Base-by-base conservation (phyloP, 2,329 filamentous ascomycete genomes). In the Curvularia hawaiiensis region DNA sequence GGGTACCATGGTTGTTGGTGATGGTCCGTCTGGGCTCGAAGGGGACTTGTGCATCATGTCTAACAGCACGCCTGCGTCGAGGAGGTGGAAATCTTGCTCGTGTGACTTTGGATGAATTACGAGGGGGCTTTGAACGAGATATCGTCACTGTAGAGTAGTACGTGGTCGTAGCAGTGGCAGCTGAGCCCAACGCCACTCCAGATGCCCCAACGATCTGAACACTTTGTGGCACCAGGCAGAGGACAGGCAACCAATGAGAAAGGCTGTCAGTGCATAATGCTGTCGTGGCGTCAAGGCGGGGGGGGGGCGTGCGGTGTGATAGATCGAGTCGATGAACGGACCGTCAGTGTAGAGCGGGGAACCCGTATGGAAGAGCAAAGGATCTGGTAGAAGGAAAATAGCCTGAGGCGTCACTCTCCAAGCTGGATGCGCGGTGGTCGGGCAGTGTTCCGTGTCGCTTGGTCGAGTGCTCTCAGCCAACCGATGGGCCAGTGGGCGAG, bases 1-100 rank as follows among this genome's bases (percentile, higher is more conserved):
- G 24, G 72, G 70, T 52, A 77, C 67, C 65, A 73, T 70, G 45
- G 60, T 65, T 41, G 70, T 68, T 51, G 75, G 69, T 30, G 75
- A 75, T 24, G 63, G 69, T 50, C 65, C 69, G 41, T 68, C 70
- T n/a, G 75, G 72, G 20, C 54, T 60, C 46, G 73, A 64, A 50
- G 75, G 70, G 50, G 75, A 74, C 26, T 69, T 69, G 56, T 68
- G 72, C 65, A 72, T 68, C 18, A 45, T 59, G 47, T 47, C 47
- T 22, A 60, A 55, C 26, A 53, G 47, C 12, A 46, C 54, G 45
- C 63, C 58, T 28, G 56, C 35, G 45, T 59, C 62, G 26, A 51
- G 50, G 64, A 39, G 12, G 35, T 16, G 26, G 20, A 31, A 39
- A 31, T 38, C 31, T 20, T 31, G 9, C 20, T 22, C 38, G 30